phyloP scores from a whole-genome alignment of 192 early-diverging fungal genomes.

The Kickxella alabastrina region DNA sequence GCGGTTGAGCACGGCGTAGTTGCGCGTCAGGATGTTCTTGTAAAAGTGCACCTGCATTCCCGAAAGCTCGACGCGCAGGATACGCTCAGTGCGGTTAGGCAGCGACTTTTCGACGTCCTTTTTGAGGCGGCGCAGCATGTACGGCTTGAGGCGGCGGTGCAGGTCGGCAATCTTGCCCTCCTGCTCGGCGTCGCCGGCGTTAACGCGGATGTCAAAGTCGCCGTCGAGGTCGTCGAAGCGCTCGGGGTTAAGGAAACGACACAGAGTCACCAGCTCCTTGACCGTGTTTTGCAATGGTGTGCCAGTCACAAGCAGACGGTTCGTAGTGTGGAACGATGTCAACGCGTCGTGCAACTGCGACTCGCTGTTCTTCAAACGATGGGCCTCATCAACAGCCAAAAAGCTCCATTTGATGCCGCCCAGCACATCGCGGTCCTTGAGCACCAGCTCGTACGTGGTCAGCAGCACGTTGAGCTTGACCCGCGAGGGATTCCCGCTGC shows the following conservation, averaged over 20 bases:
- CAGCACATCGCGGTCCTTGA: constrained; percentile 83
- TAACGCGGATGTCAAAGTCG: constrained; percentile 65
- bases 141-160: constrained; percentile 75
- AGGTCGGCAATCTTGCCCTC: constrained; percentile 81
- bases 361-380: constrained; percentile 92
- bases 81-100: constrained; percentile 93
- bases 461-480: constrained; percentile 89
- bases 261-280: constrained; percentile 85
- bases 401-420: constrained; percentile 87
- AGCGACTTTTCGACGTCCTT: constrained; percentile 98
- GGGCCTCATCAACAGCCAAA: constrained; percentile 96
- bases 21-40: constrained; percentile 92
- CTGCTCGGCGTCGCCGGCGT: constrained; percentile 63
- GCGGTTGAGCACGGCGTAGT: constrained; percentile 83
- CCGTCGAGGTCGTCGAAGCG: constrained; percentile 80
- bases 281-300: constrained; percentile 99
- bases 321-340: constrained; percentile 78
- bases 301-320: constrained; percentile 93
- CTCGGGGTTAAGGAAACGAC: constrained; percentile 91
- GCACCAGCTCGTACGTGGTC: constrained; percentile 93
- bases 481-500: constrained; percentile 39
- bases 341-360: constrained; percentile 94
- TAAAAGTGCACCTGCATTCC: constrained; percentile 90
- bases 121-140: constrained; percentile 94
- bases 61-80: constrained; percentile 89